These are phyloP conservation scores for Fusarium anthophilum DNA, from an alignment of 2,329 filamentous ascomycete genomes.

Conservation along the genomic window DNA sequence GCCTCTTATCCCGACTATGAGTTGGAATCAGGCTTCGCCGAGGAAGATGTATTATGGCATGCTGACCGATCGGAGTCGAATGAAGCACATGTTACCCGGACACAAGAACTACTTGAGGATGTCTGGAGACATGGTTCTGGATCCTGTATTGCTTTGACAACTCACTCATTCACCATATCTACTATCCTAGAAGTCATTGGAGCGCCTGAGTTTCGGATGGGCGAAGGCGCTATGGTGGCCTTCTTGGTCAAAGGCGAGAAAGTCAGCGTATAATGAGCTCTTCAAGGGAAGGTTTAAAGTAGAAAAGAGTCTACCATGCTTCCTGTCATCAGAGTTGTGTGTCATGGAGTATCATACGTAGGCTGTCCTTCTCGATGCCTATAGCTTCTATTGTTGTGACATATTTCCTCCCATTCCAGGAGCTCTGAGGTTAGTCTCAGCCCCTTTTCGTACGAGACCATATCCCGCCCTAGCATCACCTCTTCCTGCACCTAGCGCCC, in stretches of 20 bases:
- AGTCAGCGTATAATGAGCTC: rapidly evolving
- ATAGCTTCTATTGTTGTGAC: background rate
- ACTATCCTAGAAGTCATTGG: background rate
- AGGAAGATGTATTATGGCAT: background rate
- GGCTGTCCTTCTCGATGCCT: background rate
- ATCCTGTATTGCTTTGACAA: background rate
- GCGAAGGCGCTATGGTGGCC: background rate
- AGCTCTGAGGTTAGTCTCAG: background rate
- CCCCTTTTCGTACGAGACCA: background rate
- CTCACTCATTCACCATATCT: background rate
- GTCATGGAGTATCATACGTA: too few species aligned
- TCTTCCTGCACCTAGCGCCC: background rate
- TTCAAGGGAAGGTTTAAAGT: rapidly evolving
- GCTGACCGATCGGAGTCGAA: background rate
- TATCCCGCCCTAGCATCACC: background rate
- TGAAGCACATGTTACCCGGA: background rate
- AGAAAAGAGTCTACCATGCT: too few species aligned
- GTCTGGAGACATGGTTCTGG: background rate
- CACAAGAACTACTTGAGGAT: background rate
- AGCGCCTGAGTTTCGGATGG: background rate
- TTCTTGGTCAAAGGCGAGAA: background rate
- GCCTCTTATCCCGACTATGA: background rate
- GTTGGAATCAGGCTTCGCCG: background rate
- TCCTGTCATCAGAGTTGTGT: background rate
- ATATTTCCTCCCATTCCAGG: background rate